Percentiles rank a stretch among this genome's conserved stretches.
Conservation (phyloP, 2,329 filamentous ascomycete genomes). For the Ceratocystiopsis minuta region DNA sequence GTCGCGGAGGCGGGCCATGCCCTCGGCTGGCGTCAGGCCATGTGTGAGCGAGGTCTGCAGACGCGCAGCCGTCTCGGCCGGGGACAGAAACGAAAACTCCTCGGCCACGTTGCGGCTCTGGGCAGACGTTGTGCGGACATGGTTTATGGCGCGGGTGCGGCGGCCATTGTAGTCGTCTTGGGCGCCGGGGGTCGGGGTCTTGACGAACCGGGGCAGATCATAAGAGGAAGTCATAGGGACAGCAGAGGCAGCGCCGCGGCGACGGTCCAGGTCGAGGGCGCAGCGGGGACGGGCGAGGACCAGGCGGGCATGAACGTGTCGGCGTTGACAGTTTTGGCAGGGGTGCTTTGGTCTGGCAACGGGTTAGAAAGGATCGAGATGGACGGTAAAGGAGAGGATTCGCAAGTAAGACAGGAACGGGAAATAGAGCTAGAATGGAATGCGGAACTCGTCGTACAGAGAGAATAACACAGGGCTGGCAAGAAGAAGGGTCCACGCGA, state of each 20-base stretch:
- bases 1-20: constrained; percentile 58
- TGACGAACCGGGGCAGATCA: not conserved
- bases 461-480: not conserved
- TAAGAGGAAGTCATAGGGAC: constrained; percentile 9
- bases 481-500: too few relatives aligned
- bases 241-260: constrained; percentile 3
- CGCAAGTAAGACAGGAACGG: not conserved
- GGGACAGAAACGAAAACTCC: constrained; percentile 49
- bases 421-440: not conserved
- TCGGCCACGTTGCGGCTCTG: constrained; percentile 33
- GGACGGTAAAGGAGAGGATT: too few relatives aligned
- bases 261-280: constrained; percentile 8
- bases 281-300: too few relatives aligned
- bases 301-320: too few relatives aligned
- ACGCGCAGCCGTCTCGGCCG: constrained; percentile 57
- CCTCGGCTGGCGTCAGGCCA: constrained; percentile 67
- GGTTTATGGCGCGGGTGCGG: constrained; percentile 7
- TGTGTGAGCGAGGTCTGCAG: constrained; percentile 68
- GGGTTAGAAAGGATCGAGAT: too few relatives aligned
- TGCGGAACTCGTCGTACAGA: not conserved
- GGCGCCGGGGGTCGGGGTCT: not conserved
- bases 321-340: too few relatives aligned
- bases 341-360: too few relatives aligned
- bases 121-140: constrained; percentile 10
- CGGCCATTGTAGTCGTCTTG: constrained; percentile 6